Conservation (phyloP, 2,329 filamentous ascomycete species). For the Colletotrichum trifolii region DNA sequence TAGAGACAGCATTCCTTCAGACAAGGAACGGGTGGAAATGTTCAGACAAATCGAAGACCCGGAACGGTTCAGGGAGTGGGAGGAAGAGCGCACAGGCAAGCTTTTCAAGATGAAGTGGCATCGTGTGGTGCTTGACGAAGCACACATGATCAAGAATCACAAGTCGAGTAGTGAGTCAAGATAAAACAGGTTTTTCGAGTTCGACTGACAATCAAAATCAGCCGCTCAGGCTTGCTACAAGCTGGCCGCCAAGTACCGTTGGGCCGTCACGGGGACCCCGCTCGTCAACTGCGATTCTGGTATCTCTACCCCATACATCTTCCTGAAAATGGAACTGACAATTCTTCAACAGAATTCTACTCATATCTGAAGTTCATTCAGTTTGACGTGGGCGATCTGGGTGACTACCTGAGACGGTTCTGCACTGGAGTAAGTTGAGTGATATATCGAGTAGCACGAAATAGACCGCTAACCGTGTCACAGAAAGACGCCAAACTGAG, state of each 20-base stretch:
- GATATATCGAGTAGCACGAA: neutral
- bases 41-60: neutral
- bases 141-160: conserved; percentile 9
- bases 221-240: conserved; percentile 39
- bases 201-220: neutral
- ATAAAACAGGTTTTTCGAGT: accelerated
- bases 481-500: conserved; percentile 13
- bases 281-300: conserved; percentile 47
- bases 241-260: conserved; percentile 46
- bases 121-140: conserved; percentile 17
- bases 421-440: conserved; percentile 6
- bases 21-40: neutral
- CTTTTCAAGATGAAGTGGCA: conserved; percentile 6
- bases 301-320: conserved; percentile 29
- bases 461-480: neutral
- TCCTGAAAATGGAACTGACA: neutral
- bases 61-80: neutral
- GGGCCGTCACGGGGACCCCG: conserved; percentile 51
- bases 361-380: conserved; percentile 49
- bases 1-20: conserved; percentile 29
- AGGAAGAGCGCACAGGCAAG: neutral
- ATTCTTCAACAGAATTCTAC: conserved; percentile 46
- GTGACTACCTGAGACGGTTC: conserved; percentile 37
- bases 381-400: conserved; percentile 15
- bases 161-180: neutral